A percentile compares a stretch with the other conserved stretches of the same genome.
phyloP scores from a whole-genome alignment of 192 early-diverging fungal genomes.

The Linnemannia exigua region DNA sequence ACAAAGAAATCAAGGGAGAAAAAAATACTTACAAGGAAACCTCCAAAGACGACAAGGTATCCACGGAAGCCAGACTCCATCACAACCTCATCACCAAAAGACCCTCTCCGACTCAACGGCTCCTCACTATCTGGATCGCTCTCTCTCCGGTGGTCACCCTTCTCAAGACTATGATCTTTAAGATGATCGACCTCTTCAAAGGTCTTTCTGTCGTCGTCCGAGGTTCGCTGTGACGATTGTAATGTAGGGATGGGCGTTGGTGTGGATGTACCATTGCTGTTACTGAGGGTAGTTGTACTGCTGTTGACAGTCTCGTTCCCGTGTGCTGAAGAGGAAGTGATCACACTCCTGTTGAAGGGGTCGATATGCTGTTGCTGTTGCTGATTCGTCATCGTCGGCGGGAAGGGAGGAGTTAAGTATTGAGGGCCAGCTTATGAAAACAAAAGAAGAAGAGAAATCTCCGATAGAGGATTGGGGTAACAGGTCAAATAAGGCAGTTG shows the following conservation, averaged over 20 bases:
- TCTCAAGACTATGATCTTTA: background rate
- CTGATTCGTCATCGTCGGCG: background rate
- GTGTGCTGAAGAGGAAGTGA: background rate
- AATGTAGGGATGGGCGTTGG: background rate
- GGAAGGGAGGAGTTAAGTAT: no score
- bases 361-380: background rate
- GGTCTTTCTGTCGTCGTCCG: background rate
- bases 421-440: background rate
- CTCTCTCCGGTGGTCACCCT: background rate
- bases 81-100: conserved; percentile 23
- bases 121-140: background rate
- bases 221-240: background rate
- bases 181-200: background rate
- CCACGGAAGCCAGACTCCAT: conserved; percentile 48
- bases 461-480: background rate
- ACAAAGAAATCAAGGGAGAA: background rate
- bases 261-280: background rate
- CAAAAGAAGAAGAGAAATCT: background rate
- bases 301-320: conserved; percentile 5
- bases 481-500: conserved; percentile 4
- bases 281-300: conserved; percentile 11
- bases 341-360: background rate
- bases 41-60: conserved; percentile 45
- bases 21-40: conserved; percentile 38
- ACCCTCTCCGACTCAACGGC: background rate